A percentile compares a stretch with the other conserved stretches of the same genome.
Conservation (phyloP, 2,329 filamentous ascomycete genomes). For the Nemania abortiva region DNA sequence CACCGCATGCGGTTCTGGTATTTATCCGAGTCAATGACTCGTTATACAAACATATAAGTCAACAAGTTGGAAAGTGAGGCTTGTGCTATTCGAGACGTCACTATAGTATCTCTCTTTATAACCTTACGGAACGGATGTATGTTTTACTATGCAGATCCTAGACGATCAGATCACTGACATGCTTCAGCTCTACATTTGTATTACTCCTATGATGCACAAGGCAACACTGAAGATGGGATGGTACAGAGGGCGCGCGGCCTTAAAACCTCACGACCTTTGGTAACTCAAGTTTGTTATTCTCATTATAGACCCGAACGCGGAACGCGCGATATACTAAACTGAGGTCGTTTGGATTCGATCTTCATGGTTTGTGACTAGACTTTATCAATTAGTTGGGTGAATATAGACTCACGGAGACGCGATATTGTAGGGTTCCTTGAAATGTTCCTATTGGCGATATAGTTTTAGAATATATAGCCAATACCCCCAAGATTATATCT, state of each 20-base stretch:
- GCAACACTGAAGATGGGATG: background rate
- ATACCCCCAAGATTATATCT: too few species aligned
- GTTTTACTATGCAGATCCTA: too few species aligned
- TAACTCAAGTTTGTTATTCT: background rate
- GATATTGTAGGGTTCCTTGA: too few species aligned
- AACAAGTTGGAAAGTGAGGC: background rate
- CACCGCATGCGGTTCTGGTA: conserved; percentile 25
- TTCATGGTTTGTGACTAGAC: too few species aligned
- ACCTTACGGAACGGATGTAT: too few species aligned
- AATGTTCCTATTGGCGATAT: too few species aligned
- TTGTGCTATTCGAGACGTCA: conserved; percentile 2
- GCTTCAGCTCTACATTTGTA: background rate
- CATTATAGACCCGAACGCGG: background rate
- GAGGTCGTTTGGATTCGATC: background rate
- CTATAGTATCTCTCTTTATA: background rate
- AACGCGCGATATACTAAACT: background rate
- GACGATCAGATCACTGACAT: background rate
- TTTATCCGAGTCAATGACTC: conserved; percentile 15
- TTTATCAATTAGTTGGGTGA: too few species aligned
- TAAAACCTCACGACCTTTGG: background rate
- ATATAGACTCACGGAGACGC: too few species aligned
- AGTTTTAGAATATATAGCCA: too few species aligned
- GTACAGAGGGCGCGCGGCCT: background rate
- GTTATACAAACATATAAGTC: conserved; percentile 20
- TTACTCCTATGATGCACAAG: background rate